These are phyloP conservation scores for Tephrocybe sp. DNA, from an alignment of 768 basidiomycete species.

Conservation along the genomic window DNA sequence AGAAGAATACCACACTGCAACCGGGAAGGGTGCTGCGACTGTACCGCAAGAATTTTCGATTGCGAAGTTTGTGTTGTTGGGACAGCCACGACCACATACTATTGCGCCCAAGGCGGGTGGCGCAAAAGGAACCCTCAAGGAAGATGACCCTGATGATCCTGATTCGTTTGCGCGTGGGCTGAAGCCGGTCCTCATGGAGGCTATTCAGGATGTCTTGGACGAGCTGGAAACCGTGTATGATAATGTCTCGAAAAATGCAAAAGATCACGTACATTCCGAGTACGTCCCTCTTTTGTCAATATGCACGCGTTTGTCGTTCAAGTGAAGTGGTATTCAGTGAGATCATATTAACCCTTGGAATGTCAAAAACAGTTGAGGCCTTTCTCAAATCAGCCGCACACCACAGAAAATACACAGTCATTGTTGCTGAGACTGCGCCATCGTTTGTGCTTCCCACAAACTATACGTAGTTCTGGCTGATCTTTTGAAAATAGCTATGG, in stretches of 20 bases:
- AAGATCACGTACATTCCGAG: slow-evolving; percentile 99
- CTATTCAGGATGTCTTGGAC: slow-evolving; percentile 93
- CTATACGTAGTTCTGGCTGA: slow-evolving; percentile 5
- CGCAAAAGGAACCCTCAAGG: slow-evolving; percentile 56
- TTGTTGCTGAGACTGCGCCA: slow-evolving; percentile 94
- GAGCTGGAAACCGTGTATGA: slow-evolving; percentile 97
- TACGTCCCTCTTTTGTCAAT: slow-evolving; percentile 38
- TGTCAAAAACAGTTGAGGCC: slow-evolving; percentile 90
- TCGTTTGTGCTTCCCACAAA: slow-evolving; percentile 54
- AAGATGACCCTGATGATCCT: slow-evolving; percentile 73
- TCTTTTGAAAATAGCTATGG: slow-evolving; percentile 55
- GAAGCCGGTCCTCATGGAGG: slow-evolving; percentile 95
- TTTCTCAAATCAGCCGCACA: slow-evolving; percentile 92
- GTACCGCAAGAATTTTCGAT: slow-evolving; percentile 61
- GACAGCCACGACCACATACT: slow-evolving; percentile 63
- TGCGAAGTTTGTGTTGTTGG: slow-evolving; percentile 79
- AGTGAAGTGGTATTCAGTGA: slow-evolving; percentile 54
- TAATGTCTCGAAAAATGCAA: slow-evolving; percentile 90
- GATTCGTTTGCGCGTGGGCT: slow-evolving; percentile 76
- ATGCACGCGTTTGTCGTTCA: slow-evolving; percentile 1
- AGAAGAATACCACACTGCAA: slow-evolving; percentile 91
- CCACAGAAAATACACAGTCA: slow-evolving; percentile 91
- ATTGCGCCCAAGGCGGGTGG: slow-evolving; percentile 44
- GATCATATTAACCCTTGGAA: slow-evolving; percentile 92
- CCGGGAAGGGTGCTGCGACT: slow-evolving; percentile 39